Percentiles rank a stretch among this genome's conserved stretches.
phyloP scores from a whole-genome alignment of 2,329 filamentous ascomycete genomes.

The Aspergillus felis region DNA sequence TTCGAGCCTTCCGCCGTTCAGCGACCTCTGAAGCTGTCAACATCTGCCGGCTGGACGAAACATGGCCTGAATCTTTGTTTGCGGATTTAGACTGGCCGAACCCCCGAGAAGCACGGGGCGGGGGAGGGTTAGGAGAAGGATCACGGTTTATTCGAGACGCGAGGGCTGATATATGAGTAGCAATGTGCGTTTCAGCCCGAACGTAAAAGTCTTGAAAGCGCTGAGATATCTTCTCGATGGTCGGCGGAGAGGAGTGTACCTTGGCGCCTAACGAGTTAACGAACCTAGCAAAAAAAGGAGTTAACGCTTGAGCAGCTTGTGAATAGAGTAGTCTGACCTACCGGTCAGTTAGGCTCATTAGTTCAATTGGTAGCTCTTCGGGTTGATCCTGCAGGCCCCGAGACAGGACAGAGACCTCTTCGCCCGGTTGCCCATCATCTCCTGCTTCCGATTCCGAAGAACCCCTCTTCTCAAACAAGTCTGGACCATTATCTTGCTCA shows the following conservation, averaged over 20 bases:
- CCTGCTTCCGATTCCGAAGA: constrained; percentile 29
- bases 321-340: constrained; percentile 34
- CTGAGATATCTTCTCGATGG: constrained; percentile 74
- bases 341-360: constrained; percentile 86
- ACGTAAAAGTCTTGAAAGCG: constrained; percentile 94
- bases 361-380: constrained; percentile 89
- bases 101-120: constrained; percentile 49
- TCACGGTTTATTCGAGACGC: constrained; percentile 71
- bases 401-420: constrained; percentile 33
- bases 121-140: constrained; percentile 54
- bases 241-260: constrained; percentile 78
- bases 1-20: constrained; percentile 72
- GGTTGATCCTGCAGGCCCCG: constrained; percentile 60
- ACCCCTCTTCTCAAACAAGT: constrained; percentile 44
- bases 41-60: constrained; percentile 71
- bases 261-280: constrained; percentile 85
- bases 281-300: constrained; percentile 57
- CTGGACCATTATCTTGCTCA: constrained; percentile 25
- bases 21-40: constrained; percentile 81
- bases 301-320: constrained; percentile 3
- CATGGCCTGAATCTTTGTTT: constrained; percentile 33
- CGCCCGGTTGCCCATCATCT: constrained; percentile 27
- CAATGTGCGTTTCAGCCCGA: constrained; percentile 74
- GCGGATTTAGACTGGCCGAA: constrained; percentile 48
- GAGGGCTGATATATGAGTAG: constrained; percentile 78